Evolutionary conservation across 768 basidiomycete species (phyloP), one percentile per base, ranked within the genome.

Genomic region (Austroboletus eburneus): DNA sequence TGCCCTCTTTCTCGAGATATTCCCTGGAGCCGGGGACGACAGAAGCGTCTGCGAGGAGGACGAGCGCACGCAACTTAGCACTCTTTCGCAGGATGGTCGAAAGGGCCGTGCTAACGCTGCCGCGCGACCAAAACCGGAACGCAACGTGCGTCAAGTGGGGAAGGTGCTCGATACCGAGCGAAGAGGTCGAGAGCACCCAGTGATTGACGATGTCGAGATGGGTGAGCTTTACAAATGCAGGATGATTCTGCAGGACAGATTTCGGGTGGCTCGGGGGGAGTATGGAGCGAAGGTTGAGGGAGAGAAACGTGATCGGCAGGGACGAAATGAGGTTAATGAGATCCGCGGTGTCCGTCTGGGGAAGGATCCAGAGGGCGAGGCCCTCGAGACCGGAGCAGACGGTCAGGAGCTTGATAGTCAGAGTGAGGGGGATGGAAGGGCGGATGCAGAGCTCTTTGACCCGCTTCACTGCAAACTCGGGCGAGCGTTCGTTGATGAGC

Each of bases 191-290:
- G 8, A 60, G 43, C 1, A 46, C 39, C 56, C 56, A 58, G 9
- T 52, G 42, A 18, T 58, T 49, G n/a, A 58, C 40, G 37, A 61
- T 34, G 20, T 60, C 56, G 17, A 61, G 56, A 20, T 57, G 52
- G 12, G 56, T 55, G 1, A 60, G 33, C 29, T 39, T 36, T 4
- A 24, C 23, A 32, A 57, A 59, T 17, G 16, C 44, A 9, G 55
- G 58, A n/a, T 49, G 43, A 34, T 45, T 22, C 9, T 29, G 49
- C 33, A 48, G 32, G 6, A 29, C 32, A 17, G 25, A 21, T 20
- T 42, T 22, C 12, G 21, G 22, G 20, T 36, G 38, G 33, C 24
- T 43, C 6, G 24, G 13, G 4, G 27, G 36, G 5, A 48, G 18
- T 27, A 54, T 45, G 10, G 43, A 40, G 3, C 27, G 12, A 36